Evolutionary conservation across 805 yeast genomes (phyloP).

Genomic region (Kazachstania africana): DNA sequence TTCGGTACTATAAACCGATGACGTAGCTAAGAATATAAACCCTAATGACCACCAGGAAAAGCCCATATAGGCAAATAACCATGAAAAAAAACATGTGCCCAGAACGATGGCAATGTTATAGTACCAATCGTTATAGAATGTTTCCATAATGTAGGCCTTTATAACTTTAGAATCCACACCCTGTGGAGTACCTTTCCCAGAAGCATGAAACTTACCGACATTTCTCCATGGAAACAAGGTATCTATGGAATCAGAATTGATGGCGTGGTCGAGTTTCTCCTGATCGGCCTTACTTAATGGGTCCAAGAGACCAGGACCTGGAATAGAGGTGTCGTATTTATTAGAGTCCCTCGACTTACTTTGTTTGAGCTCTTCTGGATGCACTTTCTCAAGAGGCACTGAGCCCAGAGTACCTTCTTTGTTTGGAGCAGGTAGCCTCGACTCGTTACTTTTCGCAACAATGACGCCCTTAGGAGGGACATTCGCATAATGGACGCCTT

Average conservation of each 20-base stretch:
- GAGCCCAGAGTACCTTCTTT: slow-evolving; percentile 19
- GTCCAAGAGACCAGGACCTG: slow-evolving; percentile 13
- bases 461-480: slow-evolving; percentile 7
- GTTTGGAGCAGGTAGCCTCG: slow-evolving; percentile 16
- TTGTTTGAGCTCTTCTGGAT: slow-evolving; percentile 11
- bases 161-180: slow-evolving; percentile 26
- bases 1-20: slow-evolving; percentile 61
- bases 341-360: slow-evolving; percentile 20
- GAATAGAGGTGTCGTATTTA: slow-evolving; percentile 22
- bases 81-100: slow-evolving; percentile 63
- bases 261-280: slow-evolving; percentile 5
- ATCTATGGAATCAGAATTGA: slow-evolving; percentile 8
- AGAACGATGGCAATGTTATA: slow-evolving; percentile 53
- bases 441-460: slow-evolving; percentile 14
- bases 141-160: slow-evolving; percentile 53
- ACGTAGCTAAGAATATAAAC: slow-evolving; percentile 46
- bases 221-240: slow-evolving; percentile 28
- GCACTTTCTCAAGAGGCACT: slow-evolving; percentile 21
- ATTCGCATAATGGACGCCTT: background rate
- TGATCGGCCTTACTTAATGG: slow-evolving; percentile 6
- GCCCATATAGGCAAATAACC: slow-evolving; percentile 52
- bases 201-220: slow-evolving; percentile 22
- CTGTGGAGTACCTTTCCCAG: slow-evolving; percentile 9
- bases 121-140: slow-evolving; percentile 60
- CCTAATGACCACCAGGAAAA: slow-evolving; percentile 53